Percentiles rank a stretch among this genome's conserved stretches.
Conservation (phyloP, 495 filamentous ascomycete species). For the Trichoderma parareesei region DNA sequence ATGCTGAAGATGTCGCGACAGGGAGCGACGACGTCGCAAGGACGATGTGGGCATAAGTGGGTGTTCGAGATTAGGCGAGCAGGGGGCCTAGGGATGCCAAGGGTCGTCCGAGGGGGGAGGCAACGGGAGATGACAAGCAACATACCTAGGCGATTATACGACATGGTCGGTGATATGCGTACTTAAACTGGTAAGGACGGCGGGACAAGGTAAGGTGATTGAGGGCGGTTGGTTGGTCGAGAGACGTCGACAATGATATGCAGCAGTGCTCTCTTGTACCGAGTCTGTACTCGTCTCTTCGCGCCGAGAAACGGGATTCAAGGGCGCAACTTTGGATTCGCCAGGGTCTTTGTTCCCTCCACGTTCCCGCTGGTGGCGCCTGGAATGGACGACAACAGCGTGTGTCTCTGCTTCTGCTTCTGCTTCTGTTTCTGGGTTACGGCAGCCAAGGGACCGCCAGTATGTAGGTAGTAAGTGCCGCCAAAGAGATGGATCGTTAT, state of each 20-base stretch:
- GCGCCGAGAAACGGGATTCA: not conserved
- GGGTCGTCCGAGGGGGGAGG: constrained; percentile 3
- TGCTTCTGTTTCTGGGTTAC: not conserved
- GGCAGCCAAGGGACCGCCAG: too few species aligned
- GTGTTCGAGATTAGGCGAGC: constrained; percentile 9
- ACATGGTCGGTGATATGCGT: constrained; percentile 33
- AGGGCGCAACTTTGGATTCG: not conserved
- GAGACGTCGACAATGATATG: not conserved
- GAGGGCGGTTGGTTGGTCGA: not conserved
- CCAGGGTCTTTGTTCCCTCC: not conserved
- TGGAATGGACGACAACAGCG: not conserved
- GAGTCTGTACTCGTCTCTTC: too few species aligned
- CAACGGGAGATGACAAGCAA: constrained; percentile 17
- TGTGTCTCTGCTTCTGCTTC: not conserved
- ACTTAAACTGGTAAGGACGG: not conserved
- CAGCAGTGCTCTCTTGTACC: not conserved
- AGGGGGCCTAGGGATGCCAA: not conserved
- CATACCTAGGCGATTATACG: constrained; percentile 69
- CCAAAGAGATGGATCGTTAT: too few species aligned
- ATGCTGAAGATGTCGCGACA: constrained; percentile 5
- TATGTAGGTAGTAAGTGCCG: too few species aligned
- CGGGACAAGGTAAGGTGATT: not conserved
- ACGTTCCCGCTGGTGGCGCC: not conserved
- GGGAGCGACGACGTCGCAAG: not conserved
- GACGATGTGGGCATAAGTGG: constrained; percentile 8